Evolutionary conservation across 1,284 basidiomycete genomes (phyloP).

Genomic region (Irpex sp.): DNA sequence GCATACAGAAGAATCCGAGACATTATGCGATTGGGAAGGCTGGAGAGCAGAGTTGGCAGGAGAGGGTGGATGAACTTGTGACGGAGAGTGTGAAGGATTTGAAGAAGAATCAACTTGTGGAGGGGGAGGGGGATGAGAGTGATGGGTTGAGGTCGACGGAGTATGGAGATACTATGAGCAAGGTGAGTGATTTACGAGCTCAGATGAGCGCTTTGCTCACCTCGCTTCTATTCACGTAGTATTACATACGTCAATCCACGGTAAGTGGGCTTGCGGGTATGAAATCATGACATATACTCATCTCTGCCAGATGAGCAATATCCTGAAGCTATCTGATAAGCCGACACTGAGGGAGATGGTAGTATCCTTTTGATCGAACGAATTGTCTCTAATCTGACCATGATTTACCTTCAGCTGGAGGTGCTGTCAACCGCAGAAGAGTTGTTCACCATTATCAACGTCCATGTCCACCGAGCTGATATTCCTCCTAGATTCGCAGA

Average conservation of each 20-base stretch:
- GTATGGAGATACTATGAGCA: constrained; percentile 83
- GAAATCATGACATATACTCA: not conserved
- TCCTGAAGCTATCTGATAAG: constrained; percentile 55
- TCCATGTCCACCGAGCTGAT: no score
- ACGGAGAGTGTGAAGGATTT: constrained; percentile 61
- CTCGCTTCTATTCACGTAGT: constrained; percentile 36
- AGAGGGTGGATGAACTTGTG: constrained; percentile 69
- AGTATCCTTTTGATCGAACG: constrained; percentile 24
- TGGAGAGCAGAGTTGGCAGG: constrained; percentile 62
- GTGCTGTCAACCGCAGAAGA: constrained; percentile 64
- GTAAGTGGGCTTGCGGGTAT: constrained; percentile 31
- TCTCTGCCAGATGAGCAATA: constrained; percentile 56
- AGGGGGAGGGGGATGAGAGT: constrained; percentile 31
- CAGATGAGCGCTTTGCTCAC: not conserved
- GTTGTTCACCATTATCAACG: no score
- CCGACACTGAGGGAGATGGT: constrained; percentile 64
- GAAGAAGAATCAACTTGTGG: constrained; percentile 56
- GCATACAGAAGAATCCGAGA: constrained; percentile 78
- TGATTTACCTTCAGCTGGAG: constrained; percentile 48
- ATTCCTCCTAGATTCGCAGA: constrained; percentile 50
- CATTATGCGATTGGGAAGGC: constrained; percentile 69
- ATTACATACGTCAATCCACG: constrained; percentile 70
- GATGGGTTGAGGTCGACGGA: constrained; percentile 56
- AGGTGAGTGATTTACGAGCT: constrained; percentile 37
- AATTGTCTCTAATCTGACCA: constrained; percentile 6